A percentile compares a stretch with the other conserved stretches of the same genome.
Evolutionary conservation across 1,284 basidiomycete genomes (phyloP).

Genomic region (Leccinum fallax): DNA sequence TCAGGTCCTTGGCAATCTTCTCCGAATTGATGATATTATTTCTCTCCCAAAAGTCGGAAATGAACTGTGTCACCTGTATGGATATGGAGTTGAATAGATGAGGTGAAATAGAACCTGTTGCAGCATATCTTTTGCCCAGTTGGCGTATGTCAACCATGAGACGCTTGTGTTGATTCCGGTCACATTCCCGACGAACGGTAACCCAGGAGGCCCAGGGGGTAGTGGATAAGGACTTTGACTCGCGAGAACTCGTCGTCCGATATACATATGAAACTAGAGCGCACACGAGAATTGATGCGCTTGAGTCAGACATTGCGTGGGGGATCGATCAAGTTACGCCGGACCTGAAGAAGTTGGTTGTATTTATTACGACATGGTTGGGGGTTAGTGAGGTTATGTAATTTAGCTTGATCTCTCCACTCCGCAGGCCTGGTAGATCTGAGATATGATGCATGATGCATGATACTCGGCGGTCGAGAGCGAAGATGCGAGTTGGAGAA

Average conservation of each 20-base stretch:
- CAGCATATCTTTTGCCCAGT: background rate
- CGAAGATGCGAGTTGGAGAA: too few relatives aligned
- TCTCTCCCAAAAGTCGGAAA: constrained; percentile 10
- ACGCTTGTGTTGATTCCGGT: background rate
- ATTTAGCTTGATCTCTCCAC: background rate
- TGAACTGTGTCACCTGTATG: too few relatives aligned
- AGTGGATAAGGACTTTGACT: background rate
- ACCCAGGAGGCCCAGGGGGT: background rate
- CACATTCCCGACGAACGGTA: background rate
- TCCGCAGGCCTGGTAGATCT: too few relatives aligned
- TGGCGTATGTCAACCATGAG: background rate
- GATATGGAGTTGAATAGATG: too few relatives aligned
- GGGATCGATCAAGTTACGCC: too few relatives aligned
- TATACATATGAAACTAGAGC: background rate
- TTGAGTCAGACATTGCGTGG: background rate
- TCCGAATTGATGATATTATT: too few relatives aligned
- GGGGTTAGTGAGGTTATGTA: background rate
- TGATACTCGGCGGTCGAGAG: too few relatives aligned
- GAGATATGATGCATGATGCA: too few relatives aligned
- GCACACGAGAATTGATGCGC: background rate
- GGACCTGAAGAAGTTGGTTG: background rate
- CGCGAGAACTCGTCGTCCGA: background rate
- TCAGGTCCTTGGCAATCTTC: too few relatives aligned
- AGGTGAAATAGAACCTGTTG: background rate
- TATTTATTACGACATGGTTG: background rate